Evolutionary conservation across 2,329 filamentous ascomycete genomes (phyloP), one percentile per base, ranked within the genome.

Genomic region (Beauveria sp.): DNA sequence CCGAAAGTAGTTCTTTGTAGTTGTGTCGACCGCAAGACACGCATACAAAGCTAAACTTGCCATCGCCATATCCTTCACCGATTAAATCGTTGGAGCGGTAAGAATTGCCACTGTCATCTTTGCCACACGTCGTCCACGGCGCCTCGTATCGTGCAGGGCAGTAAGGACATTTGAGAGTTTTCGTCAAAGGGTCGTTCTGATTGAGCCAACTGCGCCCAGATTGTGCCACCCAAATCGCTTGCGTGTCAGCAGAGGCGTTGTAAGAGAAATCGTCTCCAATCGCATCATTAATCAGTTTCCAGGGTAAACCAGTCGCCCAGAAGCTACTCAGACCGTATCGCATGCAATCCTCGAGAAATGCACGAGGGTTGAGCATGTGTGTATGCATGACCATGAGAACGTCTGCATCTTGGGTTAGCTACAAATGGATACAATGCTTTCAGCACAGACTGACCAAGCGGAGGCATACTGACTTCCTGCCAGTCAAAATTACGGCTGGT

Each of bases 351-450:
- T 93, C 88, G 4, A 91, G 80, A 69, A 86, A 93, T n/a, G 77
- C 78, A 46, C 87, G 79, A 0, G 90, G 90, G 66, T 92, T 93
- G 3, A 93, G 81, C 83, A 90, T 87, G 68, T 90, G 89, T 0
- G 88, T 77, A 71, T 93, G 90, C 86, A 87, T 90, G 0, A 93
- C 86, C 87, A 93, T 89, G 22, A 92, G 73, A 0, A 93, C 83
- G 73, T 93, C 89, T 79, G 53, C 42, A 28, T 66, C 40, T 46
- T 63, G 34, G 20, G 38, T 56, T 34, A 43, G 34, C 26, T 3
- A 3, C 5, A 18, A 12, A 24, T 24, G 43, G 30, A 28, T 14
- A 16, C 2, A 16, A 26, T 24, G 58, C n/a, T 9, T 55, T 63
- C 43, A 53, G 28, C 14, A 20, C 22, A 28, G 7, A 12, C 78